Evolutionary conservation across 768 basidiomycete species (phyloP), one percentile per base, ranked within the genome.

Genomic region (Lactarius deliciosus): DNA sequence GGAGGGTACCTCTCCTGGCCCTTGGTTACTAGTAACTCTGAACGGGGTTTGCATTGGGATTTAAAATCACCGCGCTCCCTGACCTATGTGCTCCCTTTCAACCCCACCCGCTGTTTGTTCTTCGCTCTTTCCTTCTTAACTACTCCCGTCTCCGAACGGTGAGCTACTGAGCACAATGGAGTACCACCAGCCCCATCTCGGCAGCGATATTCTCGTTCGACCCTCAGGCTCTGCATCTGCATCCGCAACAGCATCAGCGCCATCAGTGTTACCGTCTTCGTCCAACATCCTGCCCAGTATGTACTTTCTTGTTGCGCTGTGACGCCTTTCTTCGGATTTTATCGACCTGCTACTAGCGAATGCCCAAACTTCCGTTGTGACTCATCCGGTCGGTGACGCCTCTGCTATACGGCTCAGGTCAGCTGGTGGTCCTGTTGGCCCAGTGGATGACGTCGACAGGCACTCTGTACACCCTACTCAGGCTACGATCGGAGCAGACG

Each of bases 151-250:
- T 34, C 32, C 10, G 36, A 47, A 36, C 25, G 22, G 45, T 25
- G 34, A 25, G 36, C 5, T 13, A 10, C 16, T 50, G n/a, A 62
- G 25, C 5, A 7, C 28, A 7, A 68, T 68, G 66, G 66, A 47
- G 22, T 53, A 58, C 22, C n/a, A 13, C 18, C 40, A 7, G 2
- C 28, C 30, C 47, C 65, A 32, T 53, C 50, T 25, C 20, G 61
- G 57, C 10, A 57, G 61, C 41, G 58, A 22, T 25, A 41, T 28
- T 28, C 54, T 36, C 22, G 32, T 8, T 34, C 32, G 20, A 34
- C 61, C 9, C 20, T 22, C n/a, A 25, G 11, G 5, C 32, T 41
- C 43, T 3, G 20, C 20, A 3, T 20, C 43, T n/a, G 20, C 43
- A 10, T n/a, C 43, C 10, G 43, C 43, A 20, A n/a, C 43, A 20